These are phyloP conservation scores for Lepraria neglecta DNA, from an alignment of 495 filamentous ascomycete species.

Conservation along the genomic window DNA sequence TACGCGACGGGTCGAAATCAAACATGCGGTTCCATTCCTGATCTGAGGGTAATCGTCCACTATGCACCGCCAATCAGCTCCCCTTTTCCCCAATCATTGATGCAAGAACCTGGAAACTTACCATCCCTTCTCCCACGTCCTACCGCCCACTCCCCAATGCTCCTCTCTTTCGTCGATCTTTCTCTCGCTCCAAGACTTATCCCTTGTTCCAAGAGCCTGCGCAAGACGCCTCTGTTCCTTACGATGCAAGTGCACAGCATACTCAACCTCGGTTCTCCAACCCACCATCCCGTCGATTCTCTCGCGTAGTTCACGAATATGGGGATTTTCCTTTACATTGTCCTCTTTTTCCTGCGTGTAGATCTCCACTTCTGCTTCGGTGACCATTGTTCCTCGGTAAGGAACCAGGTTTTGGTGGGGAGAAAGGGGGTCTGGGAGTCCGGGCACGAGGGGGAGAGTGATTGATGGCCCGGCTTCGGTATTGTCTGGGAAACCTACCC, in stretches of 20 bases:
- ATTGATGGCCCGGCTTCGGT: too few relatives aligned
- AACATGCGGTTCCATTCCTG: conserved; percentile 12
- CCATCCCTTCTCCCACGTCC: neutral
- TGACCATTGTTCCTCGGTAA: neutral
- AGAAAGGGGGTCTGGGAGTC: too few relatives aligned
- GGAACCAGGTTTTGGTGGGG: neutral
- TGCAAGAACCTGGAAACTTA: neutral
- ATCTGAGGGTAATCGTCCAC: conserved; percentile 13
- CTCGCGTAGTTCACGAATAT: neutral
- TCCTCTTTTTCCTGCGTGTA: conserved; percentile 1
- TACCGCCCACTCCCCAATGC: neutral
- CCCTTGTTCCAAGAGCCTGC: neutral
- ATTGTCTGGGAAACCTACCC: too few relatives aligned
- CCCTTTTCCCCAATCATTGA: neutral
- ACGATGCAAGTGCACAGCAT: conserved; percentile 2
- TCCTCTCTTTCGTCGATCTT: neutral
- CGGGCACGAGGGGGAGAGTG: too few relatives aligned
- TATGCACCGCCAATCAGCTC: neutral
- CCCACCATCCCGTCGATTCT: conserved; percentile 1
- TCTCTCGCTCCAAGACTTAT: neutral
- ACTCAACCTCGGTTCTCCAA: conserved; percentile 11
- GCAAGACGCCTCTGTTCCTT: conserved; percentile 1
- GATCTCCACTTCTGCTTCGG: neutral
- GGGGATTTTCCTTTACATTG: neutral
- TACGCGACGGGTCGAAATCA: too few relatives aligned